Percentiles rank a stretch among this genome's conserved stretches.
Evolutionary conservation across 257 asterid species (phyloP).

Genomic region (Knoxia roxburghii): DNA sequence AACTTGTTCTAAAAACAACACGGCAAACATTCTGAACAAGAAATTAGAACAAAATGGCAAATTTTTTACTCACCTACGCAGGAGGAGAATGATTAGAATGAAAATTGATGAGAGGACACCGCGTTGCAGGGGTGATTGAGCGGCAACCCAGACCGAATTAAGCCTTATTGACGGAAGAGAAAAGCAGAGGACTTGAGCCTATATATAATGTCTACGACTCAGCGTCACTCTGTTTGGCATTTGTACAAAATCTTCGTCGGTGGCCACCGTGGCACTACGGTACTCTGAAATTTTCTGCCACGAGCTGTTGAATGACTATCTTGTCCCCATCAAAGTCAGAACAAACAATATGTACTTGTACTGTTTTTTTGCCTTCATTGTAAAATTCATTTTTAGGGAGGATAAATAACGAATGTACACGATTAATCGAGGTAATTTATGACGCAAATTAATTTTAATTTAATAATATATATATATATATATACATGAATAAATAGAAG

Average conservation of each 20-base stretch:
- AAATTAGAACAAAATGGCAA: neutral
- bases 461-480: no score
- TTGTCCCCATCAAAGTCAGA: neutral
- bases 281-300: neutral
- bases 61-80: slow-evolving; percentile 23
- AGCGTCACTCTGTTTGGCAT: neutral
- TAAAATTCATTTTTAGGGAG: no score
- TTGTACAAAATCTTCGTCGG: slow-evolving; percentile 18
- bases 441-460: no score
- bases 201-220: slow-evolving; percentile 5
- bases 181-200: slow-evolving; percentile 2
- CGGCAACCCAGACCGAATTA: neutral
- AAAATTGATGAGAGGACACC: neutral
- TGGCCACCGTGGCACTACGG: slow-evolving; percentile 1
- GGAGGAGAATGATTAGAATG: neutral
- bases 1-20: neutral
- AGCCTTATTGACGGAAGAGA: slow-evolving; percentile 7
- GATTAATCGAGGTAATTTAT: no score
- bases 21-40: neutral
- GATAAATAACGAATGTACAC: no score
- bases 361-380: no score
- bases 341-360: no score
- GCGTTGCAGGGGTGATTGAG: neutral
- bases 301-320: neutral
- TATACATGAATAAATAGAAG: no score